Evolutionary conservation across 129 eudicot genomes (phyloP).

Genomic region (Flaveria sonorensis): DNA sequence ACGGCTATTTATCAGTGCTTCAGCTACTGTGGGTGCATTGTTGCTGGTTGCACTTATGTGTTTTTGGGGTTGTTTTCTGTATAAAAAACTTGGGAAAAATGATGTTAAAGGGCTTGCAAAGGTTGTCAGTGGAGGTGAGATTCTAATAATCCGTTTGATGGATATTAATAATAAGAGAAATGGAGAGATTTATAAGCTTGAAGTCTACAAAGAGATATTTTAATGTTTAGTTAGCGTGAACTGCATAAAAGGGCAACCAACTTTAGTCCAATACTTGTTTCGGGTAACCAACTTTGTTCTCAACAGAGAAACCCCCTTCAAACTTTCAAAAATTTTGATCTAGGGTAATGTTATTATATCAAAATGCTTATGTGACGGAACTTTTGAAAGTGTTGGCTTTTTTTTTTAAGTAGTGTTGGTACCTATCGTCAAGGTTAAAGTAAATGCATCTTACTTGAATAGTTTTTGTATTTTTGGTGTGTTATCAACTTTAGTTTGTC

Average conservation of each 20-base stretch:
- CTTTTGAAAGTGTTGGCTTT: neutral
- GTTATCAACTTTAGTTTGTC: neutral
- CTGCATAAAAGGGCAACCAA: neutral
- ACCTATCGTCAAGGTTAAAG: neutral
- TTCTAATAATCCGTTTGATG: conserved; percentile 11
- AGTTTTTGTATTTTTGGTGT: conserved; percentile 15
- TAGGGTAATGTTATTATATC: neutral
- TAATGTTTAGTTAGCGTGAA: neutral
- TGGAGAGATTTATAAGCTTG: conserved; percentile 3
- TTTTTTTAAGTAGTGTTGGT: neutral
- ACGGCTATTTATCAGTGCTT: conserved; percentile 83
- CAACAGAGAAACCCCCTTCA: neutral
- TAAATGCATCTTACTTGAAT: neutral
- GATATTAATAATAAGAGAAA: neutral
- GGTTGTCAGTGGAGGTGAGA: conserved; percentile 89
- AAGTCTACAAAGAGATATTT: conserved; percentile 4
- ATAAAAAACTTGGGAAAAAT: conserved; percentile 84
- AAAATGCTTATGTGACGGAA: neutral
- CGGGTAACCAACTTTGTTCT: neutral
- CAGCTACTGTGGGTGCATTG: conserved; percentile 84
- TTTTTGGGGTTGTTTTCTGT: conserved; percentile 97
- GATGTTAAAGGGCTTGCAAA: conserved; percentile 70
- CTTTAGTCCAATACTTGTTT: neutral
- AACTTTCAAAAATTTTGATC: neutral
- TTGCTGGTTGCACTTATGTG: conserved; percentile 97